Base-by-base conservation (phyloP, 257 asterid genomes). In the Coffea eugenioides region DNA sequence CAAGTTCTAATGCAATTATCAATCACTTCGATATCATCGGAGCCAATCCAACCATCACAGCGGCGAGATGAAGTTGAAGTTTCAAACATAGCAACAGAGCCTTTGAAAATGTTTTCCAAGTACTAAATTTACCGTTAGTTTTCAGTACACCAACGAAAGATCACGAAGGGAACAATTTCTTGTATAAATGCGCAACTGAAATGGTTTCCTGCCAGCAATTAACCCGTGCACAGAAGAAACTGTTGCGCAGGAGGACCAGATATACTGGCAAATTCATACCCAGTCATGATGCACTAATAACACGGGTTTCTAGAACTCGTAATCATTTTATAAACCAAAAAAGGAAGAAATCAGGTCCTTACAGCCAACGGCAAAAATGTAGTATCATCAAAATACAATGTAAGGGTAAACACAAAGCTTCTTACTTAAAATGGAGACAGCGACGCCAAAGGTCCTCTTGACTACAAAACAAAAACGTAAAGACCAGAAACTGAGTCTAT, bases 401-500 rank as follows among this genome's bases (percentile, higher is more conserved):
- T 80, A 79, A 67, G 74, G 74, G 71, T 74, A 83, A 85, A 80
- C 77, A 81, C 77, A 80, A 76, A 57, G 83, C 75, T 77, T 84
- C 90, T 75, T 77, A 75, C 52, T 62, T 77, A 21, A 76, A 73
- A 85, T 31, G 78, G 87, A 77, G 74, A 78, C 67, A 71, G 76
- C 74, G 66, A 84, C 77, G 52, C 51, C 77, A 48, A 74, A 67
- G 77, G 71, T 81, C 83, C 77, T 75, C 81, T 77, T 77, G 77
- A 88, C 90, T 88, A 85, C 87, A 77, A 68, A 71, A 84, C 82
- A 76, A 64, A 86, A 74, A 79, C 56, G 79, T 74, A 81, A 78
- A 76, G 78, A 81, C 61, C 84, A 81, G 85, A 83, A 76, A 87
- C 82, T 79, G 77, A 79, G 74, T 83, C 75, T 80, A 86, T 45